Conservation (phyloP, 148 eudicot species). For the Fagopyrum homotropicum region DNA sequence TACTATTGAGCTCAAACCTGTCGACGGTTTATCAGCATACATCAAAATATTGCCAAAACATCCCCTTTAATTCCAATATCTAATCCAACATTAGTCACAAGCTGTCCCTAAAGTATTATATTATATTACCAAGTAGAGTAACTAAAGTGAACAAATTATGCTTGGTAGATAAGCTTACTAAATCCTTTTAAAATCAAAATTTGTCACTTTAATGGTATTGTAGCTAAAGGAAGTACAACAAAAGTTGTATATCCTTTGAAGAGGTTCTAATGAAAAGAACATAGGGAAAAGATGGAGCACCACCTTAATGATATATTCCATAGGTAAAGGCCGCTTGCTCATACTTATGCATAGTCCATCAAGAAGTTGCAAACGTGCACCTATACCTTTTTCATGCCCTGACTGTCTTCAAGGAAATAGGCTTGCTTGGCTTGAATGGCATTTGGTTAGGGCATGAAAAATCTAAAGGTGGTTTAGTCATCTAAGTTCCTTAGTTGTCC, state of each 20-base stretch:
- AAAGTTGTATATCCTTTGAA: conserved; percentile 5
- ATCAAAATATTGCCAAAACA: too few species aligned
- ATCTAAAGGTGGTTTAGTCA: neutral
- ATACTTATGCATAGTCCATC: neutral
- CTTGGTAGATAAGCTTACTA: conserved; percentile 4
- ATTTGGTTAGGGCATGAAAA: neutral
- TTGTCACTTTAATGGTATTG: neutral
- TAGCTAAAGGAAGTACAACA: conserved; percentile 3
- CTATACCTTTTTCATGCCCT: neutral
- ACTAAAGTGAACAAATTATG: conserved; percentile 2
- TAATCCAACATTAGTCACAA: too few species aligned
- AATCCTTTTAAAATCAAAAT: neutral
- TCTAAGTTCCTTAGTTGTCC: neutral
- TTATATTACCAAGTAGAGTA: neutral
- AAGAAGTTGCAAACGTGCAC: neutral
- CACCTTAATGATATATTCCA: neutral
- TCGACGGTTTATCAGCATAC: too few species aligned
- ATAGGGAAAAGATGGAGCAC: neutral
- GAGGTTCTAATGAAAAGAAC: neutral
- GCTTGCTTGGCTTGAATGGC: neutral
- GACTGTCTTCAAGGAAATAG: neutral
- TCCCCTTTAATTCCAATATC: too few species aligned
- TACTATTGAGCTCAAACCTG: too few species aligned
- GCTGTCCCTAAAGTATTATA: neutral
- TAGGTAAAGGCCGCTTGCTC: neutral